A percentile compares a stretch with the other conserved stretches of the same genome.
Evolutionary conservation across 2,329 filamentous ascomycete species (phyloP).

Genomic region (Sarocladium oryzae): DNA sequence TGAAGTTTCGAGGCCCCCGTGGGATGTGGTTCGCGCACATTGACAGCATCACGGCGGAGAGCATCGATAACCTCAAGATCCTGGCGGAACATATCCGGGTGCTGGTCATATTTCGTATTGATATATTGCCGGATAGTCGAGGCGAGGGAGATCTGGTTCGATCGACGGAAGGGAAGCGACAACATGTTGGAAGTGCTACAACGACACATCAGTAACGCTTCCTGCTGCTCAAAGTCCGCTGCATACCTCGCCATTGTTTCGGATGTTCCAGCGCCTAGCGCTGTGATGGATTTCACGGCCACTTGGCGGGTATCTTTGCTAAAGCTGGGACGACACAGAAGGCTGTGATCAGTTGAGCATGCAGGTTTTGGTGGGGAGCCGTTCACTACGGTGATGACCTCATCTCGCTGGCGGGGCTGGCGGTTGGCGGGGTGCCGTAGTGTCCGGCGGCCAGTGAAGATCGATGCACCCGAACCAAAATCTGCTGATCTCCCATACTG

Average conservation of each 20-base stretch:
- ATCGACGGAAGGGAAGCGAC: slow-evolving; percentile 81
- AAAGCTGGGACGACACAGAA: neutral
- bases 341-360: neutral
- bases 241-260: neutral
- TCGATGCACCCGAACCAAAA: neutral
- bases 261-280: neutral
- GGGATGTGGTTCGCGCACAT: slow-evolving; percentile 78
- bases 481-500: too few species aligned
- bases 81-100: slow-evolving; percentile 90
- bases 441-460: neutral
- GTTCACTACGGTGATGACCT: slow-evolving; percentile 3
- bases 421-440: slow-evolving; percentile 2
- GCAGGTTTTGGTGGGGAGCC: slow-evolving; percentile 2
- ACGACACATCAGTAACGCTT: neutral
- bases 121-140: slow-evolving; percentile 90
- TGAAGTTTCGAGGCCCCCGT: slow-evolving; percentile 86
- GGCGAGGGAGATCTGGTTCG: slow-evolving; percentile 70
- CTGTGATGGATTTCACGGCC: neutral
- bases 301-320: neutral
- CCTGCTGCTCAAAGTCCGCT: neutral
- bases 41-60: slow-evolving; percentile 78
- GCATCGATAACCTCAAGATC: slow-evolving; percentile 81
- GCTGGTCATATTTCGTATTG: slow-evolving; percentile 96
- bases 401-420: slow-evolving; percentile 4
- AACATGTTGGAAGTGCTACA: slow-evolving; percentile 48